Evolutionary conservation across 2,329 filamentous ascomycete species (phyloP).

Genomic region (Endothia cerciana): DNA sequence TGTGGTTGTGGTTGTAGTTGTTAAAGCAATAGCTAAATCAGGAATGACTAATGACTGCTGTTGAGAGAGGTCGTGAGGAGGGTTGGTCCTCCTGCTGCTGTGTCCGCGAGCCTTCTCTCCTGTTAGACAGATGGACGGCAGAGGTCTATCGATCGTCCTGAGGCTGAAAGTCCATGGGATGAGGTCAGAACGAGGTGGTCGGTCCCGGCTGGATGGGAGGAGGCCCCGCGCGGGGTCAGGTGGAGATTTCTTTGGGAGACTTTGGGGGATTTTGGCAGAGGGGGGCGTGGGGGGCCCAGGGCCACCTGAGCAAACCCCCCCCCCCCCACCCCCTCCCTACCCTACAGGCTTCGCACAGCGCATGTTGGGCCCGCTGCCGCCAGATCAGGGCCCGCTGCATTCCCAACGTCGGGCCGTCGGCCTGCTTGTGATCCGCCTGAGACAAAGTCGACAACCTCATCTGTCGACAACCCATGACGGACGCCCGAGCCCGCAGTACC

Average conservation of each 20-base stretch:
- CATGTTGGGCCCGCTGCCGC: neutral
- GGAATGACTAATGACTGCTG: too few relatives aligned
- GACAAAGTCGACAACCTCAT: slow-evolving; percentile 7
- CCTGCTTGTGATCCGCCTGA: slow-evolving; percentile 13
- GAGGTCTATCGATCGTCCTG: neutral
- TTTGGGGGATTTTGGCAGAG: too few relatives aligned
- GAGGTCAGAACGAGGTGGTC: too few relatives aligned
- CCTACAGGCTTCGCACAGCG: too few relatives aligned
- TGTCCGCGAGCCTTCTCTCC: neutral
- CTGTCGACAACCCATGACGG: slow-evolving; percentile 21
- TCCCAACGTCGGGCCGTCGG: slow-evolving; percentile 4
- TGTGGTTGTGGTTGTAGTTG: neutral
- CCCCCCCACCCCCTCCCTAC: neutral
- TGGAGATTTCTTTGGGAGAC: too few relatives aligned
- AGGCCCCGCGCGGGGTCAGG: neutral
- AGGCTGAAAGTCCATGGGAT: neutral
- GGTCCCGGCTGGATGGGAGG: too few relatives aligned
- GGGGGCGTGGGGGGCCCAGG: neutral
- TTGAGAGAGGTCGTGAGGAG: neutral
- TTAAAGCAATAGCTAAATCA: too few relatives aligned
- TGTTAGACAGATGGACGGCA: neutral
- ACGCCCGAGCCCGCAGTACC: neutral
- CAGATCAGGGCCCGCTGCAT: slow-evolving; percentile 3
- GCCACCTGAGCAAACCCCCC: neutral
- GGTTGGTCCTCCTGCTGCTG: too few relatives aligned